Percentiles rank a stretch among this genome's conserved stretches.
Conservation (phyloP, 2,329 filamentous ascomycete species). For the Hawksworthiomyces lignivorus region DNA sequence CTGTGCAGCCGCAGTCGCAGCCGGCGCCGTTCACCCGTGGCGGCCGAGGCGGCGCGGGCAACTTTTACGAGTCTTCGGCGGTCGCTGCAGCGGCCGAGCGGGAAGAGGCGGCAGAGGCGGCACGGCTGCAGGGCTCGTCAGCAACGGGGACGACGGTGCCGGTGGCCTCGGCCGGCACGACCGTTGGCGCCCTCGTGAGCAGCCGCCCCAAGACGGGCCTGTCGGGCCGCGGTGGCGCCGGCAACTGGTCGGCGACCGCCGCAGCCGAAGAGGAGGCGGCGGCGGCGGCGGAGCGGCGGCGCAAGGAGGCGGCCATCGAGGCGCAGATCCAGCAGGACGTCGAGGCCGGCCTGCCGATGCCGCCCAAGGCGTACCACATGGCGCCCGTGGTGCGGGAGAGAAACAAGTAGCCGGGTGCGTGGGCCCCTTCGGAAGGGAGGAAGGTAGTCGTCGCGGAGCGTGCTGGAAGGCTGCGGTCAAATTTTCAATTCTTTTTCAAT, state of each 20-base stretch:
- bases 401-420: slow-evolving; percentile 3
- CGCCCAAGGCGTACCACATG: slow-evolving; percentile 34
- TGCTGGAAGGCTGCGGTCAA: too few relatives aligned
- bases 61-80: slow-evolving; percentile 38
- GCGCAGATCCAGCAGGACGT: slow-evolving; percentile 37
- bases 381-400: slow-evolving; percentile 5
- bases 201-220: slow-evolving; percentile 18
- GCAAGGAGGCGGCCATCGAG: slow-evolving; percentile 32
- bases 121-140: slow-evolving; percentile 15
- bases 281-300: slow-evolving; percentile 23
- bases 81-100: slow-evolving; percentile 26
- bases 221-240: slow-evolving; percentile 49
- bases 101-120: slow-evolving; percentile 26
- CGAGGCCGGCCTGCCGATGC: slow-evolving; percentile 38
- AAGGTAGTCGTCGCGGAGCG: too few relatives aligned
- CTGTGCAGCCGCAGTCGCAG: slow-evolving; percentile 17
- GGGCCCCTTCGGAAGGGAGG: too few relatives aligned
- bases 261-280: slow-evolving; percentile 19
- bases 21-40: slow-evolving; percentile 28
- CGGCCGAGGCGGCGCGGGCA: slow-evolving; percentile 57
- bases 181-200: background rate
- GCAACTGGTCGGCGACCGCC: slow-evolving; percentile 37
- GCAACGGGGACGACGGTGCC: background rate
- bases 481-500: too few relatives aligned
- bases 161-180: slow-evolving; percentile 22